These are phyloP conservation scores for Phascolomyces articulosus DNA, from an alignment of 371 early-diverging fungal genomes.

Conservation along the genomic window DNA sequence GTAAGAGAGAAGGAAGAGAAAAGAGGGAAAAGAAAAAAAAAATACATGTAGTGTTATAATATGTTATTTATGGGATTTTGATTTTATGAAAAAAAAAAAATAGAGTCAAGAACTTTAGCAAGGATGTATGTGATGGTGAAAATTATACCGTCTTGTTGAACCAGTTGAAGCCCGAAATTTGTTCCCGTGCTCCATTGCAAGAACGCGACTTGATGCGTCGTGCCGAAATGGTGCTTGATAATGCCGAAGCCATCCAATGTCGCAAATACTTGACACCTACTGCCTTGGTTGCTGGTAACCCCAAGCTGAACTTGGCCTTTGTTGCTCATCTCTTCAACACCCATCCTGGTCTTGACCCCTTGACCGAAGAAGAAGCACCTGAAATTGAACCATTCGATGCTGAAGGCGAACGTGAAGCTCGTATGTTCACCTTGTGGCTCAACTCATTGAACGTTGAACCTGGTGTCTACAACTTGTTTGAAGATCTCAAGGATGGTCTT, in stretches of 20 bases:
- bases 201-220: constrained; percentile 76
- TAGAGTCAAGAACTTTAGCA: constrained; percentile 87
- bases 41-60: too few relatives aligned
- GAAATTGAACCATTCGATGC: constrained; percentile 89
- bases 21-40: too few relatives aligned
- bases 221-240: constrained; percentile 87
- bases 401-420: constrained; percentile 94
- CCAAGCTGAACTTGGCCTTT: constrained; percentile 95
- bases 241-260: constrained; percentile 93
- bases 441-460: constrained; percentile 95
- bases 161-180: constrained; percentile 85
- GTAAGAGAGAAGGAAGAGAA: too few relatives aligned
- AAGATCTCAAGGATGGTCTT: constrained; percentile 82
- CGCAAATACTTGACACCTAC: constrained; percentile 93
- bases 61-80: too few relatives aligned
- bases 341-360: constrained; percentile 90
- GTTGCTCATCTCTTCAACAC: constrained; percentile 95
- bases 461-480: constrained; percentile 90
- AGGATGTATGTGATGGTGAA: constrained; percentile 94
- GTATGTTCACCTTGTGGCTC: constrained; percentile 94
- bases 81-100: too few relatives aligned
- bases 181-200: constrained; percentile 84
- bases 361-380: constrained; percentile 85
- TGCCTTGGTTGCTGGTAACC: constrained; percentile 91
- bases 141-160: constrained; percentile 92